Base-by-base conservation (phyloP, 805 yeast genomes). In the Danielia reshetovae region DNA sequence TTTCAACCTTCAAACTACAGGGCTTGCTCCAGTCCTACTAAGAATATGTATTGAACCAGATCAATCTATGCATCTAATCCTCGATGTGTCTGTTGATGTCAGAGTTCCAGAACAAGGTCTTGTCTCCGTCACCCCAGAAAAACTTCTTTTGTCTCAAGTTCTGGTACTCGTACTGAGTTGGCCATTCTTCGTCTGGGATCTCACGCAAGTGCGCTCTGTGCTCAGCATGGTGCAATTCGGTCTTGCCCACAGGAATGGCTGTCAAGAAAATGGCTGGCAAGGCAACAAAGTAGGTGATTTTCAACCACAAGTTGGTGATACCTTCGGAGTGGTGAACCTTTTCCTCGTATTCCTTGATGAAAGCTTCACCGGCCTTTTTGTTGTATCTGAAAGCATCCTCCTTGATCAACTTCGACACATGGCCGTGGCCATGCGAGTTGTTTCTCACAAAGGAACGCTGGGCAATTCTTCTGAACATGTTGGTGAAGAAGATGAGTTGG, bases 101-200 rank as follows among this genome's bases (percentile, higher is more conserved):
- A 34, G 85, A 74, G 74, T 87, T 87, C 98, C 98, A 93, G 84
- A 93, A 93, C 60, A 83, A 70, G 45, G 97, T 87, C 77, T 85
- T 81, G 75, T 89, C 96, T 62, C 98, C 97, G 60, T 93, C 90
- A 60, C 98, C 98, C 97, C 97, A 93, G 82, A 88, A 90, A 77
- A 77, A 90, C 60, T 84, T 81, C 64, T 79, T 81, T 59, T 63
- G 60, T 79, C 97, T 86, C 53, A 88, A 64, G 76, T 93, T 93
- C 75, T 83, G 89, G 79, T 78, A 93, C 54, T 81, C 89, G 72
- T 85, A 85, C 67, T 84, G 93, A 43, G 63, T 69, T 57, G 97
- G 97, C 88, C 95, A 85, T 60, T 89, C 95, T 52, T 82, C 90
- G 61, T 89, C 97, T 22, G 87, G 62, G 39, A 86, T 69, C 55